Evolutionary conservation across 2,329 filamentous ascomycete genomes (phyloP).

Genomic region (Ploettnerulaceae sp.): DNA sequence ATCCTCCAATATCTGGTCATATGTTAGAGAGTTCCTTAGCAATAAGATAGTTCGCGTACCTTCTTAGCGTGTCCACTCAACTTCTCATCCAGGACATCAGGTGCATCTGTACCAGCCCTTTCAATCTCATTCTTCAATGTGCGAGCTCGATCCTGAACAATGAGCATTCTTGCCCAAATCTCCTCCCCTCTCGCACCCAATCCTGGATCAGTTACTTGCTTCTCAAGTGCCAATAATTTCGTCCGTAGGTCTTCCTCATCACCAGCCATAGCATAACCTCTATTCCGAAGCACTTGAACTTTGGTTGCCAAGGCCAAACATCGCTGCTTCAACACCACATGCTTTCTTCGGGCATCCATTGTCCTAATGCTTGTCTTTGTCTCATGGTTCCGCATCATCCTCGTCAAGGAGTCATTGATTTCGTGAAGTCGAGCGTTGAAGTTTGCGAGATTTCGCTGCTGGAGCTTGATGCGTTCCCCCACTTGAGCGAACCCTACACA

Average conservation of each 20-base stretch:
- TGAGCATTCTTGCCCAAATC: conserved; percentile 77
- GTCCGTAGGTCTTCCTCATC: conserved; percentile 75
- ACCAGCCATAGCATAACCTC: conserved; percentile 73
- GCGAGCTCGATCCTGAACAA: conserved; percentile 67
- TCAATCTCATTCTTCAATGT: conserved; percentile 70
- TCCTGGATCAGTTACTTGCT: conserved; percentile 67
- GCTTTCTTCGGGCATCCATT: conserved; percentile 66
- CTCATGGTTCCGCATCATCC: conserved; percentile 71
- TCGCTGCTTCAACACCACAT: conserved; percentile 67
- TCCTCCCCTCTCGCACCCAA: conserved; percentile 74
- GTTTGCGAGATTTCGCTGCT: conserved; percentile 62
- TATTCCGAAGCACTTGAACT: conserved; percentile 74
- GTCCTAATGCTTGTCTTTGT: conserved; percentile 70
- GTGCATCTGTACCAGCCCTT: conserved; percentile 53
- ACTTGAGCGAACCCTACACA: conserved; percentile 69
- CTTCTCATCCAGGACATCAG: conserved; percentile 61
- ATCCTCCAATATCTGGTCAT: conserved; percentile 66
- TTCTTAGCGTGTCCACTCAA: conserved; percentile 69
- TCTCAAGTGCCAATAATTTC: conserved; percentile 65
- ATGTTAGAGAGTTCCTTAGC: conserved; percentile 19
- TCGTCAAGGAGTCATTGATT: conserved; percentile 69
- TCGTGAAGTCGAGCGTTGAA: conserved; percentile 72
- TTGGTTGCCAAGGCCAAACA: conserved; percentile 71
- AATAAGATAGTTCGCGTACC: conserved; percentile 40
- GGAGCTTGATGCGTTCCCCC: conserved; percentile 65